Base-by-base conservation (phyloP, 441 rosid genomes). In the Daphne laureola region DNA sequence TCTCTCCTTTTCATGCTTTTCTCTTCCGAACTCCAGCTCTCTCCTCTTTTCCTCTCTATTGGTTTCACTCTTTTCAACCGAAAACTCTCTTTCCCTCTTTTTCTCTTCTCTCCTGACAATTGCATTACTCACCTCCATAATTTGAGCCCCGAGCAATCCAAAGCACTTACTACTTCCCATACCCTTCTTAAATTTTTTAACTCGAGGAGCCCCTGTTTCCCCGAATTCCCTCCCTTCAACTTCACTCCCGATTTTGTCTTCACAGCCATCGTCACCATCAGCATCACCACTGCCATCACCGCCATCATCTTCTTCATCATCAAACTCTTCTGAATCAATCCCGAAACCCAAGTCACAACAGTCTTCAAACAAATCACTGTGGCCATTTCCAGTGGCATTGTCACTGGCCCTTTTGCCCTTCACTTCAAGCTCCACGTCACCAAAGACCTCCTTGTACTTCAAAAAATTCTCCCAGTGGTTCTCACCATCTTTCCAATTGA, bases 401-500 rank as follows among this genome's bases (percentile, higher is more conserved):
- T 66, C 69, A 58, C 49, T 68, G 12, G 46, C 49, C 64, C 72
- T 78, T 63, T 68, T 83, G 38, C 76, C 81, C 67, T 68, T 81
- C 27, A 66, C 75, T 17, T 84, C 91, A 14, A 84, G 79, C 67
- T 84, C 89, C 51, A 82, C 78, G 46, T 82, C 93, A 40, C 93
- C 93, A 62, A 84, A 84, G n/a, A 82, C 92, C 62, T 84, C 87
- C 62, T 74, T 84, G 49, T 84, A 84, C 72, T 61, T 78, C 75
- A 82, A 63, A 59, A 85, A 85, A 56, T 80, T 85, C 63, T 78
- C 89, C 93, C 89, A 82, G 59, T 85, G 89, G 21, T 80, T 75
- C 77, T 78, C 83, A 38, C 89, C 89, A 60, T 85, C 93, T 54
- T 76, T 68, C 92, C 88, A 79, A 54, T 79, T 69, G 55, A 78